Evolutionary conservation across 345 rosid genomes (phyloP), one percentile per base, ranked within the genome.

Genomic region (Acer saccharum): DNA sequence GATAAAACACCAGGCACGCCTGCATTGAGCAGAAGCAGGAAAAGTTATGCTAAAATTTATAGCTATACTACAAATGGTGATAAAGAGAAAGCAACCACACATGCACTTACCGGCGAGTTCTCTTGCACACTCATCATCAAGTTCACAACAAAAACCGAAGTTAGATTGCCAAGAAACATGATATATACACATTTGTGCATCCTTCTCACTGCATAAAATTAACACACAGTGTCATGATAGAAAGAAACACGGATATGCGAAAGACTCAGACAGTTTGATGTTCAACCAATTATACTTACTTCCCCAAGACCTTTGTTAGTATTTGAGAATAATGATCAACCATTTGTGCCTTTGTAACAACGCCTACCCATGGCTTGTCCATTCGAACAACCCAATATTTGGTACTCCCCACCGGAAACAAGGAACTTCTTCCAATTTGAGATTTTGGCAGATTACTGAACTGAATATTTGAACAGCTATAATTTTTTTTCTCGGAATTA

Each of bases 151-250:
- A 77, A 95, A 93, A 21, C 95, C 94, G 62, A 84, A 91, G 70
- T 86, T 77, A 65, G 88, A 87, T 76, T 84, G 91, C 99, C 99
- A 95, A 13, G 97, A 95, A 71, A 91, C 81, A 65, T 95, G 93
- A 82, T 95, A 93, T 68, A 95, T 87, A 78, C 98, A 93, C 93
- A 95, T 92, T 77, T 95, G 96, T 3, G 99, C 92, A 86, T 95
- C 98, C 81, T 84, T 84, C 83, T 91, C 94, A 66, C 99, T 95
- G 89, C 79, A 79, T 21, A 67, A 25, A 32, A 79, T 63, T 14
- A 64, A 66, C 21, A n/a, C 27, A 46, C 23, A 67, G 71, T 60
- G 46, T 73, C 29, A 32, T 29, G 68, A 35, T 8, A 21, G 21
- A 63, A 54, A 41, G 20, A 73, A 69, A 67, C 9, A 3, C 39